Conservation (phyloP, 2,329 filamentous ascomycete genomes). For the Emergomyces orientalis region DNA sequence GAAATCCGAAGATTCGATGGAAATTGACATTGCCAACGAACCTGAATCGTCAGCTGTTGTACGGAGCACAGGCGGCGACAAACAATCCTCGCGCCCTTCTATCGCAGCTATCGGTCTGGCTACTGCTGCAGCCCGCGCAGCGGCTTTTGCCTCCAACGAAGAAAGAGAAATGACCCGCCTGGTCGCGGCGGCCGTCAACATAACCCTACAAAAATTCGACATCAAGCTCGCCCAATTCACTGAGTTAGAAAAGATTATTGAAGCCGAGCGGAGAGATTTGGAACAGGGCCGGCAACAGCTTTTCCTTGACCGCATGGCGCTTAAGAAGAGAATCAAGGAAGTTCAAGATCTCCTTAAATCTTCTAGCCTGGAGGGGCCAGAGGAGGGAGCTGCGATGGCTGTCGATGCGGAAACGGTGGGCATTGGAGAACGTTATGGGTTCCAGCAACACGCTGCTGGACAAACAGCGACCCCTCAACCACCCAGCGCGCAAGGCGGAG, state of each 20-base stretch:
- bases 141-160: slow-evolving; percentile 85
- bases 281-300: slow-evolving; percentile 87
- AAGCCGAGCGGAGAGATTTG: slow-evolving; percentile 84
- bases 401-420: slow-evolving; percentile 27
- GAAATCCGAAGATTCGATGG: slow-evolving; percentile 52
- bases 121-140: slow-evolving; percentile 73
- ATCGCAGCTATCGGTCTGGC: slow-evolving; percentile 75
- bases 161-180: slow-evolving; percentile 94
- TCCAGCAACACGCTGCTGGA: slow-evolving; percentile 29
- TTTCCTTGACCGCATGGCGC: slow-evolving; percentile 82
- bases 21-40: slow-evolving; percentile 41
- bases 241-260: slow-evolving; percentile 86
- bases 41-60: slow-evolving; percentile 25
- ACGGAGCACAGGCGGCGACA: slow-evolving; percentile 39
- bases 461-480: slow-evolving; percentile 28
- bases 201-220: slow-evolving; percentile 91
- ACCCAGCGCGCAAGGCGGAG: slow-evolving; percentile 33
- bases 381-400: slow-evolving; percentile 33
- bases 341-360: slow-evolving; percentile 61
- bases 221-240: slow-evolving; percentile 93
- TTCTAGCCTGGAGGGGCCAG: slow-evolving; percentile 34
- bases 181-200: slow-evolving; percentile 83
- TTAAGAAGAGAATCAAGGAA: slow-evolving; percentile 77
- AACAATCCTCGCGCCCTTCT: slow-evolving; percentile 40
- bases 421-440: slow-evolving; percentile 32